Percentiles rank a stretch among this genome's conserved stretches.
These are phyloP conservation scores for Penicillium longicatenatum DNA, from an alignment of 495 filamentous ascomycete genomes.

Conservation along the genomic window DNA sequence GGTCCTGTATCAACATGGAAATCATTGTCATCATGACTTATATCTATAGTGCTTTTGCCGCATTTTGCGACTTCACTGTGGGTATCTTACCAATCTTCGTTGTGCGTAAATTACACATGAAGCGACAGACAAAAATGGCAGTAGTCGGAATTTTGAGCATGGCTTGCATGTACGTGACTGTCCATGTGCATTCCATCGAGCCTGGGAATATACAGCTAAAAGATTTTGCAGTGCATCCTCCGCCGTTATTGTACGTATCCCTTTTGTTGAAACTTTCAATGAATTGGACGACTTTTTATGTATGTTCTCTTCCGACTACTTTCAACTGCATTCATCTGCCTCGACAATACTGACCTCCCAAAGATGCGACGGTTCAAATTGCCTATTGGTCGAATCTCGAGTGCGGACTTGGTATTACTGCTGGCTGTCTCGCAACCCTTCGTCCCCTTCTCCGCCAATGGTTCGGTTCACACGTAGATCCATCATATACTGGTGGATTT, in stretches of 20 bases:
- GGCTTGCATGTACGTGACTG: slow-evolving; percentile 44
- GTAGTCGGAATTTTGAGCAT: slow-evolving; percentile 44
- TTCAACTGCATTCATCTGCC: background rate
- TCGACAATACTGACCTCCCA: slow-evolving; percentile 3
- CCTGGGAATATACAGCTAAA: background rate
- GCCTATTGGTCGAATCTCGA: slow-evolving; percentile 50
- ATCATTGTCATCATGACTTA: slow-evolving; percentile 44
- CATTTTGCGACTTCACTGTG: slow-evolving; percentile 45
- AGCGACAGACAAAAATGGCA: slow-evolving; percentile 37
- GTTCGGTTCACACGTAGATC: slow-evolving; percentile 27
- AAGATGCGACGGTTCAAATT: slow-evolving; percentile 44
- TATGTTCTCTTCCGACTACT: slow-evolving; percentile 14
- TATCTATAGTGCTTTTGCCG: slow-evolving; percentile 44
- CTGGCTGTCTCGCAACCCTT: slow-evolving; percentile 49
- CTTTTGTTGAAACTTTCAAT: slow-evolving; percentile 39
- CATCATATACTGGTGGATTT: slow-evolving; percentile 28
- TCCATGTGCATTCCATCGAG: background rate
- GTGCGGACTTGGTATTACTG: slow-evolving; percentile 45
- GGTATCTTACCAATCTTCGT: slow-evolving; percentile 43
- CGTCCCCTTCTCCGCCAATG: slow-evolving; percentile 46
- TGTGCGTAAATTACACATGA: slow-evolving; percentile 42
- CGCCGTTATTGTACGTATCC: slow-evolving; percentile 44
- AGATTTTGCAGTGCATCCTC: slow-evolving; percentile 34
- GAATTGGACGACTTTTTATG: slow-evolving; percentile 42
- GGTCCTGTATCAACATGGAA: slow-evolving; percentile 41